Percentiles rank a stretch among this genome's conserved stretches.
These are phyloP conservation scores for Deuterostichococcus epilithicus DNA, from an alignment of 139 green algal species.

Conservation along the genomic window DNA sequence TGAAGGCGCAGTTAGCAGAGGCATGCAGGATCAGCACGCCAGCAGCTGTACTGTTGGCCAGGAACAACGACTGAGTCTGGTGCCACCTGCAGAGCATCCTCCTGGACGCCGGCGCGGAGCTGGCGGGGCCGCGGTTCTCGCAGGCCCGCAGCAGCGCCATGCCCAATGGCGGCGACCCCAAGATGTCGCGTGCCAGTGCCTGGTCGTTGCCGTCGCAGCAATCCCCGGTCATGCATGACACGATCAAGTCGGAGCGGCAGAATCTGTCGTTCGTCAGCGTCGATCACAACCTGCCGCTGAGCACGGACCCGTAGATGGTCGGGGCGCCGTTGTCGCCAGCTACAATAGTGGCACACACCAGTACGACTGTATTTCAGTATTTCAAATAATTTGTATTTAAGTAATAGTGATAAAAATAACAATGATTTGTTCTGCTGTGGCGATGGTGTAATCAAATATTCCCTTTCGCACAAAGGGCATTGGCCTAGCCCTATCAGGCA, in stretches of 20 bases:
- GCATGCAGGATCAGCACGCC: neutral
- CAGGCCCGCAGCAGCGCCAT: neutral
- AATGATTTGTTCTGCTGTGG: too few relatives aligned
- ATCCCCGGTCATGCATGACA: neutral
- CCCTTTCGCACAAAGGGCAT: too few relatives aligned
- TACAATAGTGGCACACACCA: too few relatives aligned
- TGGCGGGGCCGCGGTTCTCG: neutral
- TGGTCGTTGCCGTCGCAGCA: neutral
- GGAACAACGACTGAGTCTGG: neutral
- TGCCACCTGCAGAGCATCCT: neutral
- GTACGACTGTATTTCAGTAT: too few relatives aligned
- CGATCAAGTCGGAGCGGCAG: neutral
- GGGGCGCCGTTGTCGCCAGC: too few relatives aligned
- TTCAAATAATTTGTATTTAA: too few relatives aligned
- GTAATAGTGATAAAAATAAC: too few relatives aligned
- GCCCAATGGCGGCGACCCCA: neutral
- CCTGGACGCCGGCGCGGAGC: neutral
- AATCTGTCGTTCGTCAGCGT: neutral
- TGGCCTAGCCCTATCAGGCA: too few relatives aligned
- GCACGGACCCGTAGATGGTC: neutral
- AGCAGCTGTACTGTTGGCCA: neutral
- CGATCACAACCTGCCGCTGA: neutral
- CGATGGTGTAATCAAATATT: too few relatives aligned
- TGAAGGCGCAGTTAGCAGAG: neutral
- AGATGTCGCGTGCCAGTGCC: neutral